Evolutionary conservation across 1,139 yeast species (phyloP).

Genomic region (Groenewaldozyma sp.): DNA sequence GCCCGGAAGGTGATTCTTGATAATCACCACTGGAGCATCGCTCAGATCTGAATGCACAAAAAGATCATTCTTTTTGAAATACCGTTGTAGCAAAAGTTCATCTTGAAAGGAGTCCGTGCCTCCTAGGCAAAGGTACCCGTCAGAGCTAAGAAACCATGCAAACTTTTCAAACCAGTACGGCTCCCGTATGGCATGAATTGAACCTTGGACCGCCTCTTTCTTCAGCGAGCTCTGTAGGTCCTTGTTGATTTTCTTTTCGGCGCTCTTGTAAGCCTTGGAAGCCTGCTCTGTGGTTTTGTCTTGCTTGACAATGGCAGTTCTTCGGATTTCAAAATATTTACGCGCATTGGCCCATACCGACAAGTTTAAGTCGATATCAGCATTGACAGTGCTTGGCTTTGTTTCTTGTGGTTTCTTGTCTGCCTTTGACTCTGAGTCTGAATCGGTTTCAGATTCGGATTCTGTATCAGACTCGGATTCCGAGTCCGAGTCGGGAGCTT

Average conservation of each 20-base stretch:
- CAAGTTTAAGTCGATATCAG: constrained; percentile 56
- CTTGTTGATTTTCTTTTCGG: constrained; percentile 66
- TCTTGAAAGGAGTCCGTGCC: constrained; percentile 80
- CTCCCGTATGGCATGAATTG: constrained; percentile 55
- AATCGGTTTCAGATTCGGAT: constrained; percentile 29
- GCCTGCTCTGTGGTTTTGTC: constrained; percentile 75
- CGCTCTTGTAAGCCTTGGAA: constrained; percentile 69
- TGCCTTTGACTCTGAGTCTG: constrained; percentile 22
- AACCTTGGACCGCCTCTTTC: constrained; percentile 40
- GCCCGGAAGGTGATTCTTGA: constrained; percentile 53
- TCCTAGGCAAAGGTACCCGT: constrained; percentile 77
- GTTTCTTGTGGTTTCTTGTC: constrained; percentile 13
- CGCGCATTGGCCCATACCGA: constrained; percentile 91
- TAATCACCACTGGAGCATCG: constrained; percentile 65
- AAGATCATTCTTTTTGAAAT: constrained; percentile 61
- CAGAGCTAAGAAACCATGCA: constrained; percentile 84
- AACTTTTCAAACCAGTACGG: constrained; percentile 92
- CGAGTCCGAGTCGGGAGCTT: constrained; percentile 25
- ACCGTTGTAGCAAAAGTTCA: constrained; percentile 74
- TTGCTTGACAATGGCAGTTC: constrained; percentile 69
- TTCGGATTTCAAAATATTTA: constrained; percentile 71
- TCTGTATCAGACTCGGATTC: constrained; percentile 30
- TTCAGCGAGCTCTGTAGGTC: constrained; percentile 64
- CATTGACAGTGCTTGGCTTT: constrained; percentile 33
- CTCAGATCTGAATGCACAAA: constrained; percentile 69